A percentile compares a stretch with the other conserved stretches of the same genome.
phyloP scores from a whole-genome alignment of 257 asterid genomes.

The Jaltomata sinuosa region DNA sequence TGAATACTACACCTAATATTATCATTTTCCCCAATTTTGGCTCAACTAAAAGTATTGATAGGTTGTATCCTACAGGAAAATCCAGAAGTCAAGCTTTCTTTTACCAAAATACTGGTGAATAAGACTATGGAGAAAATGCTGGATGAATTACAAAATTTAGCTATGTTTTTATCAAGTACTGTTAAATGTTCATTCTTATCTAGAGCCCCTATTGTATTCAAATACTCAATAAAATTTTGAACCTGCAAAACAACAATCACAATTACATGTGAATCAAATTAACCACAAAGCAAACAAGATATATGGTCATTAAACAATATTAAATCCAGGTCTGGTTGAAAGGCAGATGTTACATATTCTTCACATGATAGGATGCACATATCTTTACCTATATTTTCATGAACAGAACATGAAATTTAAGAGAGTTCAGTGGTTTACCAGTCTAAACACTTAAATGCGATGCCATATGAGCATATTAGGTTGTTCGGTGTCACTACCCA shows the following conservation, averaged over 20 bases:
- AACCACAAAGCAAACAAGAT: neutral
- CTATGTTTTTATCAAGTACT: slow-evolving; percentile 45
- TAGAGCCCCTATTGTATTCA: slow-evolving; percentile 84
- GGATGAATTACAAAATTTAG: neutral
- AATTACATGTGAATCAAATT: slow-evolving; percentile 2
- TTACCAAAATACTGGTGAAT: slow-evolving; percentile 1
- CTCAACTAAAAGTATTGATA: slow-evolving; percentile 91
- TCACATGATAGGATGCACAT: neutral
- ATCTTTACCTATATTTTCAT: neutral
- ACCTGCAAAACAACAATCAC: slow-evolving; percentile 46
- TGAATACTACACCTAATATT: slow-evolving; percentile 60
- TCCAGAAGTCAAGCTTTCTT: neutral
- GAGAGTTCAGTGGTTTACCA: neutral
- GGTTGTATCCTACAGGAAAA: slow-evolving; percentile 53
- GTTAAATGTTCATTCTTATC: slow-evolving; percentile 82
- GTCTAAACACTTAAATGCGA: neutral
- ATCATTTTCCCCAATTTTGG: slow-evolving; percentile 98
- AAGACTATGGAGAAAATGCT: neutral
- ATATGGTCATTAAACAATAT: neutral
- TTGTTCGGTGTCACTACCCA: neutral
- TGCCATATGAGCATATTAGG: neutral
- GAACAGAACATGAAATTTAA: neutral
- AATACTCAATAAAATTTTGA: slow-evolving; percentile 74
- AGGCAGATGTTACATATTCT: neutral
- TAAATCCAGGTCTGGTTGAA: neutral